Evolutionary conservation across 306 rosid genomes (phyloP).

Genomic region (Vigna angularis): DNA sequence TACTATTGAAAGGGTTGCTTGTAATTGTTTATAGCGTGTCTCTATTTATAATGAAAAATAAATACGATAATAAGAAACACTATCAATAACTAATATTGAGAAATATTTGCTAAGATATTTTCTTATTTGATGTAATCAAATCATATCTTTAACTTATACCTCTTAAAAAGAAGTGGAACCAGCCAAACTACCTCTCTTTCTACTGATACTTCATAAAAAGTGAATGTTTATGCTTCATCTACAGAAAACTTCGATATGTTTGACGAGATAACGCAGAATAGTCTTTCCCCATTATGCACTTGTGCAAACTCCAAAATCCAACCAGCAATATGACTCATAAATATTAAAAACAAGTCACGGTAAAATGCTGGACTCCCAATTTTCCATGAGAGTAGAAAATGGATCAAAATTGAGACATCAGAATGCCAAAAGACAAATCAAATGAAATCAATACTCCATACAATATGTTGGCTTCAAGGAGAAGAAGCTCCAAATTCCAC

Average conservation of each 20-base stretch:
- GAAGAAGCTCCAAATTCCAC: conserved; percentile 9
- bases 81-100: too few relatives aligned
- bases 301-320: conserved; percentile 6
- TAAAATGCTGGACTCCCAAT: conserved; percentile 3
- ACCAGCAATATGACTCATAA: background rate
- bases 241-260: conserved; percentile 21
- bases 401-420: conserved; percentile 24
- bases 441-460: conserved; percentile 29
- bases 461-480: conserved; percentile 34
- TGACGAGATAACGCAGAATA: conserved; percentile 16
- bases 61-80: too few relatives aligned
- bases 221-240: conserved; percentile 7
- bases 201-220: background rate
- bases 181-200: conserved; percentile 7
- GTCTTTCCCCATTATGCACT: conserved; percentile 17
- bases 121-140: too few relatives aligned
- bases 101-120: too few relatives aligned
- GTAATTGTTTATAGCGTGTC: too few relatives aligned
- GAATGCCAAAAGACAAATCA: conserved; percentile 29
- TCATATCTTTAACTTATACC: background rate
- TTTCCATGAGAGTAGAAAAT: conserved; percentile 33
- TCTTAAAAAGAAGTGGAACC: conserved; percentile 23
- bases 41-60: too few relatives aligned
- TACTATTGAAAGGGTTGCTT: background rate
- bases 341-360: background rate